phyloP scores from a whole-genome alignment of 352 stramenopile species.

The Phytophthora pistaciae region DNA sequence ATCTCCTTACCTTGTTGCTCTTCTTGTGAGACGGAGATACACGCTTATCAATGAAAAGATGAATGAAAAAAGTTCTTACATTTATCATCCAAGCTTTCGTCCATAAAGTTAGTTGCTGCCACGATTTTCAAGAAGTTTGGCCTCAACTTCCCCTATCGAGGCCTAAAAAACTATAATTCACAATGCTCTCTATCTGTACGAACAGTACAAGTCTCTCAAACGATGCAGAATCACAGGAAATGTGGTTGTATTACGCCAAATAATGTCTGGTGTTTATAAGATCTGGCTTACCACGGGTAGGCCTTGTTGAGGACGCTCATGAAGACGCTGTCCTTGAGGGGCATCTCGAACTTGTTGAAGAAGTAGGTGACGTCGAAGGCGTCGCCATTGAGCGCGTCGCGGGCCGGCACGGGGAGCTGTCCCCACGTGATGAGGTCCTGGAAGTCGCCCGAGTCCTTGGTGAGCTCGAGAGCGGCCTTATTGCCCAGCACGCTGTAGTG shows the following conservation, averaged over 20 bases:
- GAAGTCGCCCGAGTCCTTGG: constrained; percentile 25
- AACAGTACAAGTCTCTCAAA: background rate
- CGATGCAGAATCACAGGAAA: background rate
- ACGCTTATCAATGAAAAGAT: constrained; percentile 7
- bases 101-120: no score
- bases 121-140: no score
- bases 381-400: constrained; percentile 22
- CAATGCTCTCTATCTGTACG: background rate
- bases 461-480: constrained; percentile 28
- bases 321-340: constrained; percentile 28
- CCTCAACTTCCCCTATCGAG: no score
- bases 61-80: background rate
- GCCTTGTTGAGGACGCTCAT: constrained; percentile 10
- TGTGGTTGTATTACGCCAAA: background rate
- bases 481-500: constrained; percentile 19
- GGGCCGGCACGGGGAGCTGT: constrained; percentile 33
- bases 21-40: constrained; percentile 10
- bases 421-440: constrained; percentile 43
- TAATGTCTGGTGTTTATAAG: background rate
- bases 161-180: no score
- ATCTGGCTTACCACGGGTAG: constrained; percentile 20
- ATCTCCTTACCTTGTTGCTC: constrained; percentile 1
- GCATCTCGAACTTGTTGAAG: constrained; percentile 18
- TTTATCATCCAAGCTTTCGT: background rate
- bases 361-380: constrained; percentile 19